These are phyloP conservation scores for Aspergillus funiculosus DNA, from an alignment of 495 filamentous ascomycete genomes.

Conservation along the genomic window DNA sequence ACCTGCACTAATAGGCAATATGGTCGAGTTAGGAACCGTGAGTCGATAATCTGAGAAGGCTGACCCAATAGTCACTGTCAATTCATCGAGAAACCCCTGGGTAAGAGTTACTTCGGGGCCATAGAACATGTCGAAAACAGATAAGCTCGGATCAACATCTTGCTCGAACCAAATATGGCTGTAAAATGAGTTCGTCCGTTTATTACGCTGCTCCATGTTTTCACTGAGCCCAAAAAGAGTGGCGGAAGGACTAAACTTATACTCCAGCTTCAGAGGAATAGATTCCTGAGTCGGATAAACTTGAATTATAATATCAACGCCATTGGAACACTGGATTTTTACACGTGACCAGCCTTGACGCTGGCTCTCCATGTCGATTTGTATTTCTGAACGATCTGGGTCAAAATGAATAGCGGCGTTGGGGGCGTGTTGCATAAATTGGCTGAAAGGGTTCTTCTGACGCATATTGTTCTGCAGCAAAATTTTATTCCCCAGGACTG, in stretches of 20 bases:
- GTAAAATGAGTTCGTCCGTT: slow-evolving; percentile 88
- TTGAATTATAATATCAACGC: slow-evolving; percentile 9
- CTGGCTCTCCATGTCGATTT: neutral
- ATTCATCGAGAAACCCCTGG: slow-evolving; percentile 2
- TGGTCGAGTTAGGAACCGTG: slow-evolving; percentile 5
- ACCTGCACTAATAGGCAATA: slow-evolving; percentile 20
- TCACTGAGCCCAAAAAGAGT: slow-evolving; percentile 76
- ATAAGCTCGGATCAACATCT: slow-evolving; percentile 31
- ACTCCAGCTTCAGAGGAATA: slow-evolving; percentile 54
- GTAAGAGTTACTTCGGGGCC: slow-evolving; percentile 16
- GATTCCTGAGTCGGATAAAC: slow-evolving; percentile 1
- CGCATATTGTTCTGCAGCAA: slow-evolving; percentile 8
- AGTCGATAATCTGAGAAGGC: slow-evolving; percentile 14
- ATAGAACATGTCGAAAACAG: slow-evolving; percentile 46
- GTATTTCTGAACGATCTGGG: slow-evolving; percentile 7
- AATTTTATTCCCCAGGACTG: slow-evolving; percentile 7
- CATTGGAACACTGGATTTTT: slow-evolving; percentile 9
- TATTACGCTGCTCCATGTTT: slow-evolving; percentile 77
- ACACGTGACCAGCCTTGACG: neutral
- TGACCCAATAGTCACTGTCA: slow-evolving; percentile 7
- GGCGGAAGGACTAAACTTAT: slow-evolving; percentile 69
- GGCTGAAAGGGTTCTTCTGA: slow-evolving; percentile 14
- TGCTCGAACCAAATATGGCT: slow-evolving; percentile 85
- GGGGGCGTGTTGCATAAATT: slow-evolving; percentile 4
- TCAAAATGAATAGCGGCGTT: slow-evolving; percentile 1